Evolutionary conservation across 768 basidiomycete genomes (phyloP), one percentile per base, ranked within the genome.

Genomic region (Cubamyces sp.): DNA sequence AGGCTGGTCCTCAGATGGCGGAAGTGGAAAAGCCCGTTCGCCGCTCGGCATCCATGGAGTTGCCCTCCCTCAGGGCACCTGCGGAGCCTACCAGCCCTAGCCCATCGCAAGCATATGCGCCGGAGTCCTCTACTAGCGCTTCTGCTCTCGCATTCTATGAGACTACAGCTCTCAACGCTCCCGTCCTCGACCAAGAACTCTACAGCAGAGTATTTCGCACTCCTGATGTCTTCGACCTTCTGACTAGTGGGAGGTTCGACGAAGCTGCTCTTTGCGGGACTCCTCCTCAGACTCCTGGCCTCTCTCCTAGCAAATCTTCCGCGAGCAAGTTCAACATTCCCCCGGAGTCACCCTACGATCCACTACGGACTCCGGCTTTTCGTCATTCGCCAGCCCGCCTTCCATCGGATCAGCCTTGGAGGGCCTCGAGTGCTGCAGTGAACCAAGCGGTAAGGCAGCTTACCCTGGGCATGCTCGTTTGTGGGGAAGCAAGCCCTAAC

Each of bases 321-420:
- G 69, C 63, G 8, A 56, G 59, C 48, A 39, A 49, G 18, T 8
- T 57, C 3, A 53, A 57, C 39, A 49, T 60, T 3, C 75, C 87
- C 49, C 85, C 87, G 8, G 78, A 85, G 67, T 91, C 91, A 5
- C 91, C 91, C 2, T 92, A 92, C 61, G 82, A 92, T 69, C 91
- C 91, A 39, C 79, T 84, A 15, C 76, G 83, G 37, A 91, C 91
- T 0, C 91, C 91, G 0, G 82, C 89, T 4, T 92, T 92, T 73
- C 84, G 88, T 41, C 90, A 92, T 73, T 90, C 88, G 11, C 87
- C 89, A 18, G 83, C 87, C 0, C 87, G 84, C 11, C 82, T 87
- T 23, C 88, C 89, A 6, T 89, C 87, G 18, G 87, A 90, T 67
- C 90, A 91, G 62, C 91, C 91, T 3, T 92, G 91, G 91, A 84